Evolutionary conservation across 371 early-diverging fungal species (phyloP).

Genomic region (Coemansia sp.): DNA sequence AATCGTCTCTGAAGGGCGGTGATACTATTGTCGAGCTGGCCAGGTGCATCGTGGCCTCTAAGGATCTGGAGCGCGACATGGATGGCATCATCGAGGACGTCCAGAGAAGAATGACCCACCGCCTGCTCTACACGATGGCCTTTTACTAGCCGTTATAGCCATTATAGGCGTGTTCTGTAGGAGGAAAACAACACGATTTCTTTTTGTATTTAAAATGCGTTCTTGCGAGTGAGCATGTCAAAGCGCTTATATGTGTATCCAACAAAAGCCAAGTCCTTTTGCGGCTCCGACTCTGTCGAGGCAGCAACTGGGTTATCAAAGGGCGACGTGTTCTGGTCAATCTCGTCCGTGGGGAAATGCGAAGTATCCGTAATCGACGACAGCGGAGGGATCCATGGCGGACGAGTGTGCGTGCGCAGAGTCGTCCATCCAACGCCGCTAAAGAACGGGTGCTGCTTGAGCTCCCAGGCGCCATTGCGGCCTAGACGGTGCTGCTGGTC

Average conservation of each 20-base stretch:
- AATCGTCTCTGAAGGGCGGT: slow-evolving; percentile 86
- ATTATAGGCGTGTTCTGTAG: no score
- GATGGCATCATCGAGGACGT: slow-evolving; percentile 76
- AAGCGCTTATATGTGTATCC: slow-evolving; percentile 96
- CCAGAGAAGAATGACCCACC: slow-evolving; percentile 59
- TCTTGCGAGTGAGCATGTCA: slow-evolving; percentile 79
- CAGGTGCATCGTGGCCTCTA: slow-evolving; percentile 63
- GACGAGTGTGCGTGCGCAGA: slow-evolving; percentile 70
- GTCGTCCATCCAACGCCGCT: slow-evolving; percentile 93
- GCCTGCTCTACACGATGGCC: slow-evolving; percentile 61
- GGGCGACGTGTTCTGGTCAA: slow-evolving; percentile 62
- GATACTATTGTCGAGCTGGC: slow-evolving; percentile 79
- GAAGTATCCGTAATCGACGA: slow-evolving; percentile 95
- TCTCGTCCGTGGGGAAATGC: slow-evolving; percentile 95
- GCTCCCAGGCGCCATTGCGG: slow-evolving; percentile 77
- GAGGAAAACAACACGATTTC: no score
- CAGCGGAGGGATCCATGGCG: slow-evolving; percentile 95
- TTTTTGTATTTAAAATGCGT: slow-evolving; percentile 75
- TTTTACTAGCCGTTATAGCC: slow-evolving; percentile 54
- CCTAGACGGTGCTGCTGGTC: slow-evolving; percentile 81
- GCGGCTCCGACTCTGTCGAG: slow-evolving; percentile 60
- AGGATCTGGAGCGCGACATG: slow-evolving; percentile 82
- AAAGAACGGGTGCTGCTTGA: slow-evolving; percentile 96
- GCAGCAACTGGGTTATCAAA: slow-evolving; percentile 40
- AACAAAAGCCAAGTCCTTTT: slow-evolving; percentile 93